Evolutionary conservation across 2,329 filamentous ascomycete genomes (phyloP), one percentile per base, ranked within the genome.

Genomic region (Fusarium multiceps): DNA sequence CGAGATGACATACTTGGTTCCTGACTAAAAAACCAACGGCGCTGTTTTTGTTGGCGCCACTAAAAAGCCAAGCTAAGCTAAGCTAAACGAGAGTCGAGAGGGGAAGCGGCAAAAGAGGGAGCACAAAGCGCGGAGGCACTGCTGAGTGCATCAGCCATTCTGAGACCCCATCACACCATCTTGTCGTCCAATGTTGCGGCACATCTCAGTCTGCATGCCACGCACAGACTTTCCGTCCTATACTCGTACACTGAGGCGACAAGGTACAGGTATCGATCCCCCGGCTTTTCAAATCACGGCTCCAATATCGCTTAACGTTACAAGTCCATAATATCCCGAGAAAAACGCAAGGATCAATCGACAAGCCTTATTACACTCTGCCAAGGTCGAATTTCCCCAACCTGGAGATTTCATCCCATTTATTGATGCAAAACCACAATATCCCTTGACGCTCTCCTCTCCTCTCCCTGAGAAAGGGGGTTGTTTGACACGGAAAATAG

Each of bases 231-330:
- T 30, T 28, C 12, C 28, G 28, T 30, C 28, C 23, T 49, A 25
- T 46, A 30, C 46, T 20, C 45, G 46, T 48, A 48, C 27, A 10
- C 34, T 37, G 16, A 37, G 11, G 34, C 34, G 34, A 37, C 34
- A 37, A 37, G 34, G 34, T 37, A 37, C 34, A 37, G 34, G 34
- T 37, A 37, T 37, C 34, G 34, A 37, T 25, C 23, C 50, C 66
- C 66, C 55, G 18, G 56, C 50, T 58, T 59, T 41, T 67, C 42
- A 30, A 66, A 60, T 61, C 51, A 55, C 63, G 37, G 55, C 60
- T 57, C 66, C 50, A 69, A 69, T 69, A 58, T 69, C 68, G 54
- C 51, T 67, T 70, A 68, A 58, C 59, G 63, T 49, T 58, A 48
- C 47, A 42, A 25, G 48, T 55, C 54, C 61, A 68, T 69, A 70